Base-by-base conservation (phyloP, 805 yeast species). In the Kregervanrija fluxuum region DNA sequence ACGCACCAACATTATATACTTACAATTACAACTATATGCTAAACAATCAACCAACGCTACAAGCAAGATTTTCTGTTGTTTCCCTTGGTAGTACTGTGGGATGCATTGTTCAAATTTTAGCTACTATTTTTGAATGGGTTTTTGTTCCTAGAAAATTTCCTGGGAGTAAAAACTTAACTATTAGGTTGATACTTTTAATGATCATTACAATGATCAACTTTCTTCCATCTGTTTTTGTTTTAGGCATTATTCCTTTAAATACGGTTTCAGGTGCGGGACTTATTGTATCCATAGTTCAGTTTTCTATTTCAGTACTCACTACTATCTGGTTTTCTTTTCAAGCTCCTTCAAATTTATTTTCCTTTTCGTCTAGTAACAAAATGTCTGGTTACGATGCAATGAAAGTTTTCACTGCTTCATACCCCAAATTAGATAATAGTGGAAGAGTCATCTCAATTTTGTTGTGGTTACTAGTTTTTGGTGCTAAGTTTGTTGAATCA, bases 401-500 rank as follows among this genome's bases (percentile, higher is more conserved):
- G 0, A 64, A 66, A 34, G 57, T 61, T 2, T 76, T 76, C 45
- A 66, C 75, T 1, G 63, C 70, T 1, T 65, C 70, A 11, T 74
- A 72, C 48, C 70, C 75, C 33, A 55, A 52, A 12, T 56, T 76
- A 12, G 62, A 56, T 17, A 68, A 67, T 1, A 57, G 66, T 4
- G 71, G 70, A 30, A 51, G 57, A 28, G 58, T 64, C 0, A 61
- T 74, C 3, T 75, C 80, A 0, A 59, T 64, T 17, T 60, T 69
- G 2, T 55, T 76, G 30, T 76, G 82, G 82, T 14, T 67, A 5
- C 56, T 66, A 5, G 72, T 76, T 0, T 75, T 75, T 48, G 48
- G 62, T 11, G 74, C 76, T 4, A 76, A 76, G 48, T 75, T 74
- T 50, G 47, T 68, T 22, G 80, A 76, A 54, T 75, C 80, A 1